Evolutionary conservation across 371 early-diverging fungal species (phyloP).

Genomic region (Aphelidium insulamus): DNA sequence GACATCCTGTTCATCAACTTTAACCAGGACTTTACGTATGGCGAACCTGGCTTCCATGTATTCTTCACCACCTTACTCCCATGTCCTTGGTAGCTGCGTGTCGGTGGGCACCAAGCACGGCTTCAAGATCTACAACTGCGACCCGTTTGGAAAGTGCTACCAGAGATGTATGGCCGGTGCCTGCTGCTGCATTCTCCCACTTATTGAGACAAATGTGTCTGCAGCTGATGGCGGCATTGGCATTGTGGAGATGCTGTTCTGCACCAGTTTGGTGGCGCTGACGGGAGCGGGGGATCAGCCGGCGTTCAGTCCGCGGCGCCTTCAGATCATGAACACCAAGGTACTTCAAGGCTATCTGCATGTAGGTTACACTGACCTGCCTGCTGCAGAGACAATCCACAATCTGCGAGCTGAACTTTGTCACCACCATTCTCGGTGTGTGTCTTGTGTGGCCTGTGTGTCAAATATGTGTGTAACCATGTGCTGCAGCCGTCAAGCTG

Average conservation of each 20-base stretch:
- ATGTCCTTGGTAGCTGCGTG: slow-evolving; percentile 36
- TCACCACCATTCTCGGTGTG: slow-evolving; percentile 65
- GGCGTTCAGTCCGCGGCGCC: slow-evolving; percentile 60
- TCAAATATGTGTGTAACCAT: too few species aligned
- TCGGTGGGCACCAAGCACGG: slow-evolving; percentile 69
- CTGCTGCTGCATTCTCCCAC: not conserved
- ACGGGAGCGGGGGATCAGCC: slow-evolving; percentile 84
- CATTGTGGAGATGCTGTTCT: slow-evolving; percentile 88
- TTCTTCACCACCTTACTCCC: not conserved
- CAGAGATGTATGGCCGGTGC: slow-evolving; percentile 26
- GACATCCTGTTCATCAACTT: slow-evolving; percentile 59
- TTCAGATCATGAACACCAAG: slow-evolving; percentile 90
- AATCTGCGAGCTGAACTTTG: slow-evolving; percentile 86
- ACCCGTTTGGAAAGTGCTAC: slow-evolving; percentile 82
- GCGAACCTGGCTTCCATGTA: not conserved
- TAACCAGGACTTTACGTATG: slow-evolving; percentile 74
- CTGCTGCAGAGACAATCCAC: slow-evolving; percentile 55
- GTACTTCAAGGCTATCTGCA: slow-evolving; percentile 12
- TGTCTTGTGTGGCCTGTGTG: too few species aligned
- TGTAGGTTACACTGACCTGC: not conserved
- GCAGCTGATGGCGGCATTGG: slow-evolving; percentile 64
- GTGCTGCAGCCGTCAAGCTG: slow-evolving; percentile 83
- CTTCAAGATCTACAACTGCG: slow-evolving; percentile 78
- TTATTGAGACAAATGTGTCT: not conserved
- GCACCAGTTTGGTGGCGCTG: slow-evolving; percentile 81